Conservation (phyloP, 805 yeast genomes). For the Zygotorulaspora danielsina region DNA sequence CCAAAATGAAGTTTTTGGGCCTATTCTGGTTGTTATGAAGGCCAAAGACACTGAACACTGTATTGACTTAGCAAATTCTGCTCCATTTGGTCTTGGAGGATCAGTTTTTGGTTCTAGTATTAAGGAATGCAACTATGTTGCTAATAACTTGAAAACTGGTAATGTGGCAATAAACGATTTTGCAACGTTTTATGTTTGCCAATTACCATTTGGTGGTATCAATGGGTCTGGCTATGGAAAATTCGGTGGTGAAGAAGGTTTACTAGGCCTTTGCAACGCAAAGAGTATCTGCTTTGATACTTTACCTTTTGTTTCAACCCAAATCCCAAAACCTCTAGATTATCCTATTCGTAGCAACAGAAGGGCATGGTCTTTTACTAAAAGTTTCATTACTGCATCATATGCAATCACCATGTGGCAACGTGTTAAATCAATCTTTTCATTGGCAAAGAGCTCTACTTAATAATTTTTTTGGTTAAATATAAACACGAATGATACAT, state of each 20-base stretch:
- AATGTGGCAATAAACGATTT: constrained; percentile 96
- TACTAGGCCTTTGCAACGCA: constrained; percentile 80
- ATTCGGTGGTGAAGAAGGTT: constrained; percentile 97
- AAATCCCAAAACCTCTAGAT: constrained; percentile 84
- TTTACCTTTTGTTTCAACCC: constrained; percentile 69
- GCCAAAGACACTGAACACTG: constrained; percentile 68
- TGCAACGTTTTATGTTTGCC: constrained; percentile 94
- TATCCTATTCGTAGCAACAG: constrained; percentile 81
- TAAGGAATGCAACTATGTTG: constrained; percentile 55
- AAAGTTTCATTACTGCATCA: constrained; percentile 76
- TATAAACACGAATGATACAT: constrained; percentile 3
- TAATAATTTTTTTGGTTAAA: constrained; percentile 1
- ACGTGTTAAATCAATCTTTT: constrained; percentile 50
- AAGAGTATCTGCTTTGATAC: constrained; percentile 86
- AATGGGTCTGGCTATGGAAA: constrained; percentile 95
- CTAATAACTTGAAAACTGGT: constrained; percentile 67
- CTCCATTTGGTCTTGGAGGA: constrained; percentile 87
- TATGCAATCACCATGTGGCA: constrained; percentile 75
- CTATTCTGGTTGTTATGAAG: constrained; percentile 73
- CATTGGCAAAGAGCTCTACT: constrained; percentile 45
- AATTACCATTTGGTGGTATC: constrained; percentile 94
- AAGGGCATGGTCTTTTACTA: constrained; percentile 86
- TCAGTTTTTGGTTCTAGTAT: constrained; percentile 77
- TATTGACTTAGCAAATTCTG: constrained; percentile 69
- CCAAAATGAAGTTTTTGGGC: constrained; percentile 91